Evolutionary conservation across 2,329 filamentous ascomycete genomes (phyloP).

Genomic region (Lachnellula suecica): DNA sequence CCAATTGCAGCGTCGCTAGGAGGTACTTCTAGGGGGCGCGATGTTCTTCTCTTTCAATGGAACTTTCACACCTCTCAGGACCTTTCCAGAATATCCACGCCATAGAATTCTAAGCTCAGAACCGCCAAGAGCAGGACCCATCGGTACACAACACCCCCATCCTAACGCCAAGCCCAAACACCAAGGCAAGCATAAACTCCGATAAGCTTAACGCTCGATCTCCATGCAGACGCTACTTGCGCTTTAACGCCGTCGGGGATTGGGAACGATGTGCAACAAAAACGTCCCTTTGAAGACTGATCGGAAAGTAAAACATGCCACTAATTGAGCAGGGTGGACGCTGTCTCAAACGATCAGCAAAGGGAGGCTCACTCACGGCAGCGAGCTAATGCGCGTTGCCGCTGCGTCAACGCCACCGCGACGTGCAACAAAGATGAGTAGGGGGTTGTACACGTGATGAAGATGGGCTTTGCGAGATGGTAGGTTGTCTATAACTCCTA

Average conservation of each 20-base stretch:
- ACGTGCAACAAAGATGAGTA: not conserved
- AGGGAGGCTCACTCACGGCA: not conserved
- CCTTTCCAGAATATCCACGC: too few species aligned
- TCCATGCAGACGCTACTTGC: not conserved
- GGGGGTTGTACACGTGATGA: too few species aligned
- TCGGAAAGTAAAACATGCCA: not conserved
- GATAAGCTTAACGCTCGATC: not conserved
- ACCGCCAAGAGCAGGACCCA: too few species aligned
- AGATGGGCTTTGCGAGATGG: too few species aligned
- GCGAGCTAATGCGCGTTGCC: not conserved
- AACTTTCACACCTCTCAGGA: too few species aligned
- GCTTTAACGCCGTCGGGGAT: not conserved
- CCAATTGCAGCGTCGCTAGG: too few species aligned
- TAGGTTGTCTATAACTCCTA: too few species aligned
- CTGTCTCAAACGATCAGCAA: not conserved
- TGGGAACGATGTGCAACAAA: not conserved
- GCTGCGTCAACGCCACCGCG: not conserved
- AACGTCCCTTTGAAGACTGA: not conserved
- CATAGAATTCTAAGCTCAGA: too few species aligned
- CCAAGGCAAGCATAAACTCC: not conserved
- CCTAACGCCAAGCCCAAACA: not conserved
- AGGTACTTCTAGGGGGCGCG: too few species aligned
- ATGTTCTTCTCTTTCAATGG: too few species aligned
- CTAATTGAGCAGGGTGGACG: not conserved
- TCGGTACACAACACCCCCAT: too few species aligned